Evolutionary conservation across 306 rosid species (phyloP), one percentile per base, ranked within the genome.

Genomic region (Luffa acutangula): DNA sequence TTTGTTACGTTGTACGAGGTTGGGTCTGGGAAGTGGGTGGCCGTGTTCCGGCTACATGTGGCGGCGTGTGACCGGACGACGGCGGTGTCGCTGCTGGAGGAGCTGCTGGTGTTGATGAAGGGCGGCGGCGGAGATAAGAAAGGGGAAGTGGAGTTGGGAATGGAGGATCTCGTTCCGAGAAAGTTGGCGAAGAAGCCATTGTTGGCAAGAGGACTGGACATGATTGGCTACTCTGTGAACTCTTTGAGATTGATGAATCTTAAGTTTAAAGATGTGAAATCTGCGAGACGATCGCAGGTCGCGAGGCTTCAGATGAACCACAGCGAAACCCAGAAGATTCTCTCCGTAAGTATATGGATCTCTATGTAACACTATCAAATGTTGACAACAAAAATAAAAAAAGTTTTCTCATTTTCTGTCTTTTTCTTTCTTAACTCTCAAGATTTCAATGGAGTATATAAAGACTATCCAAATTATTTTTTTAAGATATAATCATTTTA

Each of bases 1-100:
- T 46, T 78, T 14, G 89, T 85, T 1, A 85, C 78, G 43, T 25
- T 85, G 13, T 90, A 90, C 56, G 82, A 72, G 1, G 45, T 88
- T 10, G 82, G 87, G 0, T 13, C 48, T 1, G 69, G 73, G 4
- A 53, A 77, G 4, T 87, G 83, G 84, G 86, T 69, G 14, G 84
- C 59, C 2, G 87, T 83, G 65, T 59, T 90, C 54, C 52, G 90
- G 64, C 81, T 88, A 2, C 94, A 90, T 5, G 88, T 85, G 31
- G 81, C 87, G 3, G 90, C 89, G 0, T 90, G 90, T 59, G 94
- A 90, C 82, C 87, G 87, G 17, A 88, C 94, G 6, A 87, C 92
- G 8, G 88, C 89, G 2, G 87, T 66, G 41, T 74, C 90, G n/a
- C 65, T 90, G 25, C 60, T 90, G 64, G 82, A 76, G 21, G 89